Evolutionary conservation across 1,139 yeast genomes (phyloP).

Genomic region (Wickerhamomyces sp.): DNA sequence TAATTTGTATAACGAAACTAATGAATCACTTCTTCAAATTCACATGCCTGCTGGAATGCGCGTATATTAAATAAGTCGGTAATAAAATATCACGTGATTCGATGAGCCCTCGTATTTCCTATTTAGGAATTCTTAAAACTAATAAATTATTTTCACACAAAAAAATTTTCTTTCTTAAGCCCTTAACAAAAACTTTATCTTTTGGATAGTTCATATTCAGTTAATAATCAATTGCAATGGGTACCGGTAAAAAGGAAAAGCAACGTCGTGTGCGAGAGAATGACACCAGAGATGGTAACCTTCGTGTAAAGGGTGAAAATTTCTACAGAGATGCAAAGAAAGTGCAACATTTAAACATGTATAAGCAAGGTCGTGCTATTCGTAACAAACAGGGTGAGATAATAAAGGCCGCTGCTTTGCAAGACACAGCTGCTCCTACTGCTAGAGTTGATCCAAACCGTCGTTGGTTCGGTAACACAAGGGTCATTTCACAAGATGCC

Average conservation of each 20-base stretch:
- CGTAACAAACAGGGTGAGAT: constrained; percentile 87
- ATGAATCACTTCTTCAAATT: constrained; percentile 1
- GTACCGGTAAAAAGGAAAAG: constrained; percentile 89
- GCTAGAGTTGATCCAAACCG: constrained; percentile 96
- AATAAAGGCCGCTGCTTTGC: constrained; percentile 82
- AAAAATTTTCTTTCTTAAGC: background rate
- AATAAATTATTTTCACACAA: background rate
- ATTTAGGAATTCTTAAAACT: background rate
- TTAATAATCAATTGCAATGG: constrained; percentile 46
- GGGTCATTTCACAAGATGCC: constrained; percentile 97
- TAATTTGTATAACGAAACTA: constrained; percentile 3
- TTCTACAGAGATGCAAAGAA: constrained; percentile 93
- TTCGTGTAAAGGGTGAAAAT: constrained; percentile 94
- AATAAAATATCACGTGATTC: constrained; percentile 4
- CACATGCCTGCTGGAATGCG: too few species aligned
- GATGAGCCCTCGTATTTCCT: constrained; percentile 8
- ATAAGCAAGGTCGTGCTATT: constrained; percentile 83
- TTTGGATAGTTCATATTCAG: background rate
- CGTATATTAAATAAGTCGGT: too few species aligned
- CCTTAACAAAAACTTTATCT: background rate
- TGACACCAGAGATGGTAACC: constrained; percentile 81
- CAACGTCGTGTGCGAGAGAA: constrained; percentile 79
- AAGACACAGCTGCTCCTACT: constrained; percentile 80
- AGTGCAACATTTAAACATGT: constrained; percentile 87
- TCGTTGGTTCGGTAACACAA: constrained; percentile 96